Base-by-base conservation (phyloP, 1,284 basidiomycete genomes). In the Pascua sp. region DNA sequence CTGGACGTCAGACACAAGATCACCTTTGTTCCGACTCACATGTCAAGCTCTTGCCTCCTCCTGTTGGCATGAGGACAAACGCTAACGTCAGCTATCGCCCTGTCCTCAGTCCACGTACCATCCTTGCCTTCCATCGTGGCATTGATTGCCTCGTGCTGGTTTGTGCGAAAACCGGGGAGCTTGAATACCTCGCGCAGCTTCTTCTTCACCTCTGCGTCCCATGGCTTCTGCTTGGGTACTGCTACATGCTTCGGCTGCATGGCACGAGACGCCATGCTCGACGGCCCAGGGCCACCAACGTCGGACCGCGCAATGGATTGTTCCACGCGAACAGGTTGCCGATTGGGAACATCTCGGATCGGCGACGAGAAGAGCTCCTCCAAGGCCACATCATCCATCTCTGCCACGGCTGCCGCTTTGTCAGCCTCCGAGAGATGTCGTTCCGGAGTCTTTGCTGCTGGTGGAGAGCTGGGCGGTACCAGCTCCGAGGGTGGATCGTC, bases 51-150 rank as follows among this genome's bases (percentile, higher is more conserved):
- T 98, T 98, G 0, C 94, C 95, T 8, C 94, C 95, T 36, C 95
- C 95, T 0, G 95, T 98, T 0, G 96, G 95, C 86, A 98, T 95
- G 8, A 98, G 82, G 16, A 97, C 90, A 65, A 98, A 93, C 12
- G 93, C 91, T 75, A 55, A n/a, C 7, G 56, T 53, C 41, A 58
- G 57, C 39, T 7, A 32, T 32, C 24, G 24, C 7, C 24, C 24
- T 32, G 24, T 4, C 24, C 24, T 7, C 7, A 4, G 15, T 18
- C 4, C 7, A 37, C 47, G 16, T 24, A 73, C 72, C 72, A 69
- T 98, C 94, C 49, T 81, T 83, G 3, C 89, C 92, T 0, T 81
- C 80, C 72, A 98, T 80, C 0, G 89, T 87, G 51, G 61, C 87
- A 50, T 86, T 84, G 66, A 98, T 90, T 0, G 90, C 92, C 68